Conservation (phyloP, 306 rosid genomes). For the Vachellia pachyceras region DNA sequence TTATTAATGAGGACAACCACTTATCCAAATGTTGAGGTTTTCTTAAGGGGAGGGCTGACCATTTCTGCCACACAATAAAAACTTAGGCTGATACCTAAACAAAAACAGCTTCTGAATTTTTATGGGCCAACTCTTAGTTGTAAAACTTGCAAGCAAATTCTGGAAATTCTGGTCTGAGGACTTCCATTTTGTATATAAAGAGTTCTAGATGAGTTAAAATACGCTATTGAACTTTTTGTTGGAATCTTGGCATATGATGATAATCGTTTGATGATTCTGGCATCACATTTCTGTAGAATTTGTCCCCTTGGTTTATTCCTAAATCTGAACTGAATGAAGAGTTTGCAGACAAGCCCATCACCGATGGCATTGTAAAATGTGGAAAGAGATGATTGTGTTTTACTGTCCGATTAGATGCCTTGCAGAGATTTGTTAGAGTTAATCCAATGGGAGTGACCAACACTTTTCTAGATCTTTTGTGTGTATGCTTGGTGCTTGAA, state of each 20-base stretch:
- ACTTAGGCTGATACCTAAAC: conserved; percentile 7
- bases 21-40: conserved; percentile 20
- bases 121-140: background rate
- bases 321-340: conserved; percentile 12
- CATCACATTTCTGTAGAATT: conserved; percentile 1
- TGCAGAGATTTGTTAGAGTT: background rate
- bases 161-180: background rate
- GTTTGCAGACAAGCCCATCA: background rate
- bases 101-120: background rate
- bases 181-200: background rate
- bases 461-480: conserved; percentile 11
- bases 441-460: background rate
- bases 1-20: background rate
- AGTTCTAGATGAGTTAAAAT: background rate
- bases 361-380: background rate
- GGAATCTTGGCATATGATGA: too few species aligned
- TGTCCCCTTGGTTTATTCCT: background rate
- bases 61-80: conserved; percentile 8
- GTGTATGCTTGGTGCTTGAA: conserved; percentile 19
- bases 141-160: background rate
- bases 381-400: background rate
- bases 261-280: background rate
- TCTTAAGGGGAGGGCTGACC: conserved; percentile 18
- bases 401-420: background rate
- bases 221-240: background rate